These are phyloP conservation scores for Dryas integrifolia DNA, from an alignment of 331 rosid species.

Conservation along the genomic window DNA sequence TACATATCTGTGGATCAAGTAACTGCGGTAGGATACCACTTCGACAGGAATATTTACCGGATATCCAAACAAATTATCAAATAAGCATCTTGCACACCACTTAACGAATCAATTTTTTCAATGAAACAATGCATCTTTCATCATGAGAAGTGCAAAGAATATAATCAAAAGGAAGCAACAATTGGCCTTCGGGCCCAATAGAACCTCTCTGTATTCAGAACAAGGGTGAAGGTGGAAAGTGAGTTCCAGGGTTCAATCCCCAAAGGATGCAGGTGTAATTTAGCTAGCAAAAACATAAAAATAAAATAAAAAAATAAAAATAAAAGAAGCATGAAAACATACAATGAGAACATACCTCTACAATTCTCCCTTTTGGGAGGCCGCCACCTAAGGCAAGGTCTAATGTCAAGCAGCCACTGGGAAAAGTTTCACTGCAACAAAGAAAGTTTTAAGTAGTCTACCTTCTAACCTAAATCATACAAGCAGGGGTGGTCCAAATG, in stretches of 20 bases:
- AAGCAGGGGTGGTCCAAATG: neutral
- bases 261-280: neutral
- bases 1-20: neutral
- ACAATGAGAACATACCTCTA: conserved; percentile 60
- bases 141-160: neutral
- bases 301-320: neutral
- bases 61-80: neutral
- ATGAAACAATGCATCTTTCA: neutral
- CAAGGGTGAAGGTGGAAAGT: neutral
- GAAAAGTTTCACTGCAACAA: conserved; percentile 85
- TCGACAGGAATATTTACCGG: neutral
- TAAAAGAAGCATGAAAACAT: neutral
- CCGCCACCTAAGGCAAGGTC: conserved; percentile 99
- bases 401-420: conserved; percentile 94
- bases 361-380: conserved; percentile 95
- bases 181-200: neutral
- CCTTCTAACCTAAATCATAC: conserved; percentile 18
- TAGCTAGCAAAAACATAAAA: conserved; percentile 11
- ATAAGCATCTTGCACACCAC: neutral
- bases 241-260: neutral
- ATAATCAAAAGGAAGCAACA: neutral
- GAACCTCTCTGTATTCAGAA: neutral
- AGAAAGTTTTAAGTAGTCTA: conserved; percentile 21
- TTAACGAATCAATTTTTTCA: neutral
- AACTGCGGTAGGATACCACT: neutral